Evolutionary conservation across 192 early-diverging fungal genomes (phyloP).

Genomic region (Dissophora globulifera): DNA sequence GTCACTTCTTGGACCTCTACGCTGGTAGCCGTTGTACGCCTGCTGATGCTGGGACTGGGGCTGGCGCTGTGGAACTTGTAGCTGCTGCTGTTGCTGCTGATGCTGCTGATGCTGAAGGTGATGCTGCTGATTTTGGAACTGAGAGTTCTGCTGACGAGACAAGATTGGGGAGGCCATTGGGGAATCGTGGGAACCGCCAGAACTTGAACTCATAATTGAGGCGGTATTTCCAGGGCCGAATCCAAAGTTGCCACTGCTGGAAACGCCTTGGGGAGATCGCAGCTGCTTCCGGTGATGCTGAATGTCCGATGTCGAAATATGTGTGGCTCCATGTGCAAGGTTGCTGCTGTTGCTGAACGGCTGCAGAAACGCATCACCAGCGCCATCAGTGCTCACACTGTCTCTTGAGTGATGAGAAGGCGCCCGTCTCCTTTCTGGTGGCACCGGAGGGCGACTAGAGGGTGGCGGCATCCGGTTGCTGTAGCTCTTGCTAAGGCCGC

Average conservation of each 20-base stretch:
- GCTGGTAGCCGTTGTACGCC: too few relatives aligned
- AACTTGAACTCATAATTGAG: slow-evolving; percentile 34
- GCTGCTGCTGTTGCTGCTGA: too few relatives aligned
- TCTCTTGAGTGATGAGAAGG: slow-evolving; percentile 26
- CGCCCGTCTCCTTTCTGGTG: slow-evolving; percentile 31
- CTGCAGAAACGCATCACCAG: slow-evolving; percentile 15
- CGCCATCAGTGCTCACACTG: slow-evolving; percentile 45
- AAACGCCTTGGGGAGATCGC: slow-evolving; percentile 16
- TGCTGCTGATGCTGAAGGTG: too few relatives aligned
- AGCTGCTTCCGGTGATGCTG: slow-evolving; percentile 42
- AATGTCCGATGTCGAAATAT: slow-evolving; percentile 19
- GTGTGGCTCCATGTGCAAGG: background rate
- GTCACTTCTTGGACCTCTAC: too few relatives aligned
- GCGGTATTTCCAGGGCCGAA: slow-evolving; percentile 8
- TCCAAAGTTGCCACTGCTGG: slow-evolving; percentile 14
- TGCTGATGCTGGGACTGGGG: too few relatives aligned
- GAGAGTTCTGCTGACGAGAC: slow-evolving; percentile 3
- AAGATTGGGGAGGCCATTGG: slow-evolving; percentile 8
- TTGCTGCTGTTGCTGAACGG: slow-evolving; percentile 29
- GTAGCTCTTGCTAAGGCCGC: slow-evolving; percentile 26
- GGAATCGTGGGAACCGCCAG: slow-evolving; percentile 26
- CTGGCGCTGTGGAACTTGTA: too few relatives aligned
- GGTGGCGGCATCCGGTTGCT: slow-evolving; percentile 38
- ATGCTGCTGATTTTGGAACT: too few relatives aligned
- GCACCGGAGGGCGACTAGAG: slow-evolving; percentile 16